Percentiles rank a stretch among this genome's conserved stretches.
These are phyloP conservation scores for Penicillium paxilli DNA, from an alignment of 495 filamentous ascomycete genomes.

Conservation along the genomic window DNA sequence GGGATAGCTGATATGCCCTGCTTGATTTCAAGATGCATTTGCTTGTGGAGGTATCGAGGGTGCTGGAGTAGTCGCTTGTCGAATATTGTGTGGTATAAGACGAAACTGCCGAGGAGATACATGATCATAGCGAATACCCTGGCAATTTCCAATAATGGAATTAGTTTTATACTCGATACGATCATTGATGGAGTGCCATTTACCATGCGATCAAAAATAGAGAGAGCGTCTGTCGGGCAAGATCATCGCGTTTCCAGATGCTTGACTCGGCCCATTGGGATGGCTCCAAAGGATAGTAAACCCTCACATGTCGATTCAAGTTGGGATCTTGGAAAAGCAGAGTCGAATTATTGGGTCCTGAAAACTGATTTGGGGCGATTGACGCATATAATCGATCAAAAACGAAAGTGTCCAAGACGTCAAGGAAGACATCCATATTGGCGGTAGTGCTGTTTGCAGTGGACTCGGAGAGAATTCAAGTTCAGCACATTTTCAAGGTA, in stretches of 20 bases:
- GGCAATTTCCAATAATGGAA: not conserved
- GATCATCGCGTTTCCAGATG: slow-evolving; percentile 64
- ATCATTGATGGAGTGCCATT: slow-evolving; percentile 8
- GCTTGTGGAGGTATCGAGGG: slow-evolving; percentile 89
- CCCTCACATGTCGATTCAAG: slow-evolving; percentile 41
- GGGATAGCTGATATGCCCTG: slow-evolving; percentile 73
- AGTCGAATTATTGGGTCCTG: slow-evolving; percentile 22
- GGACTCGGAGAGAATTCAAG: not conserved
- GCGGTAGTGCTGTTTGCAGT: not conserved
- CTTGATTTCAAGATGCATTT: slow-evolving; percentile 77
- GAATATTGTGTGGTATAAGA: slow-evolving; percentile 85
- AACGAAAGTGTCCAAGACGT: slow-evolving; percentile 68
- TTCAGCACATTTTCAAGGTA: not conserved
- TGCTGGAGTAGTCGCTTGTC: slow-evolving; percentile 83
- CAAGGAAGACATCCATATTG: slow-evolving; percentile 78
- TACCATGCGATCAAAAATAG: slow-evolving; percentile 74
- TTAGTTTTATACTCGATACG: not conserved
- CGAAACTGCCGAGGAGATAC: slow-evolving; percentile 69
- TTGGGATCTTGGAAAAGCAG: not conserved
- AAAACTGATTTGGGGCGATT: slow-evolving; percentile 51
- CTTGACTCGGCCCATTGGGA: slow-evolving; percentile 67
- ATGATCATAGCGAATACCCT: slow-evolving; percentile 69
- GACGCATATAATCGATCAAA: slow-evolving; percentile 70
- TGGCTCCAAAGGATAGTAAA: slow-evolving; percentile 60
- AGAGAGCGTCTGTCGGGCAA: slow-evolving; percentile 62